These are phyloP conservation scores for Lichenothelia convexa DNA, from an alignment of 495 filamentous ascomycete species.

Conservation along the genomic window DNA sequence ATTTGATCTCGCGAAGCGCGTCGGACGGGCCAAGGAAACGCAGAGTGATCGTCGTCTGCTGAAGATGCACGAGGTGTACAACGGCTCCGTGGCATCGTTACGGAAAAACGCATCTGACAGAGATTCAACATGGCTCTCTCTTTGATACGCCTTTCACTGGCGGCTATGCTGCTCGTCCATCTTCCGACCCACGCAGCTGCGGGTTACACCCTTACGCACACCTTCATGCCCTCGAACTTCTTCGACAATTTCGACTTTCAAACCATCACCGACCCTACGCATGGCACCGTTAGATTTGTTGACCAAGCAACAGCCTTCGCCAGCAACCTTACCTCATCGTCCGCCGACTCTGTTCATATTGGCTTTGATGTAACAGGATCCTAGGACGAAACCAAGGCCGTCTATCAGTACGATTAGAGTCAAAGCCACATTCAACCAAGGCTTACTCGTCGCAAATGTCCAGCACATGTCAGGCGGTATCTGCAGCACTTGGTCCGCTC, in stretches of 20 bases:
- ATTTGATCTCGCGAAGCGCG: no score
- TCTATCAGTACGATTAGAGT: constrained; percentile 7
- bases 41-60: no score
- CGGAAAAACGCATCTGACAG: neutral
- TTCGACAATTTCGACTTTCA: constrained; percentile 3
- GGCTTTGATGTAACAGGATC: no score
- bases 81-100: neutral
- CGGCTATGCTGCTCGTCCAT: constrained; percentile 5
- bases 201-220: constrained; percentile 9
- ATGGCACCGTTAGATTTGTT: neutral
- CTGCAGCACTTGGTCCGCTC: constrained; percentile 11
- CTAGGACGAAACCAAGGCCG: no score
- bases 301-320: neutral
- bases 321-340: constrained; percentile 5
- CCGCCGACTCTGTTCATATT: no score
- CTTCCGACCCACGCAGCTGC: constrained; percentile 5
- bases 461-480: constrained; percentile 11
- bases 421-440: constrained; percentile 12
- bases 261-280: neutral
- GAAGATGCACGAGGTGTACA: constrained; percentile 1
- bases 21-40: no score
- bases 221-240: constrained; percentile 11
- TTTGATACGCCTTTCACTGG: neutral
- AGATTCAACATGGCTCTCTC: neutral
- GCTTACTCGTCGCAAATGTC: constrained; percentile 11